Evolutionary conservation across 371 early-diverging fungal species (phyloP), one percentile per base, ranked within the genome.

Genomic region (Blakeslea trispora): DNA sequence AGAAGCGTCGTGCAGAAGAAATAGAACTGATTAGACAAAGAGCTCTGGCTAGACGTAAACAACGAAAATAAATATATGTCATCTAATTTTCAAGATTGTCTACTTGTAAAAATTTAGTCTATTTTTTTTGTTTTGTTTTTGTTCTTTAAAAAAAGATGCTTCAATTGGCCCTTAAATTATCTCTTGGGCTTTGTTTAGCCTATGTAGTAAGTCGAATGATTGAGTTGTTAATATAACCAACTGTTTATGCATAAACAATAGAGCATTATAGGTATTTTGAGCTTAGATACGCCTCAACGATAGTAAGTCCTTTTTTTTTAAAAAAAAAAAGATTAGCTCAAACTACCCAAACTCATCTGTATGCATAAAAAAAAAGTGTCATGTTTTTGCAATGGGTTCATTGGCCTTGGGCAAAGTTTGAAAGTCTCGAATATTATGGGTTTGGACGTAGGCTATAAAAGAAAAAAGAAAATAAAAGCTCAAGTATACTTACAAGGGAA

Each of bases 21-120:
- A 73, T 83, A 39, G 81, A 82, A 35, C 66, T 72, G 32, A 77
- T 78, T 13, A 62, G 81, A 49, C 72, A 78, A 53, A 71, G 84
- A 47, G 84, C 84, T 8, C 57, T 83, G n/a, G 72, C 79, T 10
- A 59, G 83, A 51, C 61, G 81, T 24, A 72, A 31, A 54, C 44
- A 34, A 45, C 23, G 13, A 52, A 28, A 28, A 28, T 10, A 44
- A 44, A 44, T n/a, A n/a, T n/a, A n/a, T n/a, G n/a, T n/a, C n/a
- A n/a, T n/a, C n/a, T n/a, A n/a, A n/a, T n/a, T n/a, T n/a, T n/a
- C n/a, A n/a, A n/a, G n/a, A n/a, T n/a, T n/a, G n/a, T n/a, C n/a
- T n/a, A n/a, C n/a, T n/a, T n/a, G n/a, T n/a, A n/a, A n/a, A n/a
- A n/a, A n/a, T n/a, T n/a, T n/a, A n/a, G n/a, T n/a, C n/a, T n/a